Conservation (phyloP, 306 rosid species). For the Cucurbita ficifolia region DNA sequence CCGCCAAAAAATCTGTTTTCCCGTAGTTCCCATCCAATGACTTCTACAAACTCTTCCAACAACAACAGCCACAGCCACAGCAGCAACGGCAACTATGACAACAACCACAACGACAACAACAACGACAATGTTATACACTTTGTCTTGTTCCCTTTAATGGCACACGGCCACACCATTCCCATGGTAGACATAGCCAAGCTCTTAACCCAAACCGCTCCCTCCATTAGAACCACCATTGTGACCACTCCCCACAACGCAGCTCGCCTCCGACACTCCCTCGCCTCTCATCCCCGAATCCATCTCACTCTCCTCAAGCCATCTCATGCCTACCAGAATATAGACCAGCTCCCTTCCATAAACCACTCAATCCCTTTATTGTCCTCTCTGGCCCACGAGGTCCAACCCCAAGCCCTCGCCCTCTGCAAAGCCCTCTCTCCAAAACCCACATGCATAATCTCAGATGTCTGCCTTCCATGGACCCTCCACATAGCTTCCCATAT, state of each 20-base stretch:
- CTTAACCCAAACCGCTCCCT: neutral
- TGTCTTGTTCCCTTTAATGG: conserved; percentile 1
- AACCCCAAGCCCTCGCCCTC: neutral
- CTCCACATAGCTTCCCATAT: conserved; percentile 22
- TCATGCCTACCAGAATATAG: neutral
- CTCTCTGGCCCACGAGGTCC: neutral
- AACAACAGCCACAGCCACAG: too few species aligned
- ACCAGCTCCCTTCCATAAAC: neutral
- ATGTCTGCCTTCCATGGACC: conserved; percentile 31
- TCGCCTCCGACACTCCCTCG: neutral
- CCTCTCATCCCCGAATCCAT: neutral
- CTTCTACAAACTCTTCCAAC: too few species aligned
- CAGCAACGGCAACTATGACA: too few species aligned
- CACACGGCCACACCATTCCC: conserved; percentile 27
- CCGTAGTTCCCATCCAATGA: too few species aligned
- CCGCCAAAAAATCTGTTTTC: too few species aligned
- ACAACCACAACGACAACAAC: too few species aligned
- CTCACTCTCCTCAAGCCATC: neutral
- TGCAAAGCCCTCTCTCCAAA: neutral
- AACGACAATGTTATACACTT: neutral
- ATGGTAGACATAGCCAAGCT: conserved; percentile 26
- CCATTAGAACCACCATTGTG: conserved; percentile 14
- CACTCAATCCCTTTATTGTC: neutral
- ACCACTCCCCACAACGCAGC: conserved; percentile 22
- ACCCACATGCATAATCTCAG: conserved; percentile 45